Base-by-base conservation (phyloP, 2,329 filamentous ascomycete genomes). In the Macroventuria anomochaeta region DNA sequence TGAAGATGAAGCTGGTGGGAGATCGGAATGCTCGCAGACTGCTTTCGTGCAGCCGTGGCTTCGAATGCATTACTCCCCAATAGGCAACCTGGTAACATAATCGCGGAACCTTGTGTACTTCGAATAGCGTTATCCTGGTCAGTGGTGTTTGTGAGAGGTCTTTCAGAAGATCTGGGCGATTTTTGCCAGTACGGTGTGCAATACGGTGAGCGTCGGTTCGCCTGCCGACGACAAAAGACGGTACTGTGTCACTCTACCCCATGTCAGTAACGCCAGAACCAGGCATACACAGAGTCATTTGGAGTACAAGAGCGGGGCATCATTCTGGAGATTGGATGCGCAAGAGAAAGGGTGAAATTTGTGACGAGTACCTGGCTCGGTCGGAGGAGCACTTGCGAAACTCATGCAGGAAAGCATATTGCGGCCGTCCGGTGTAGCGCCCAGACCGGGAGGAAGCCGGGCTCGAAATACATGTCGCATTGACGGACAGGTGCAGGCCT, bases 31-130 rank as follows among this genome's bases (percentile, higher is more conserved):
- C 18, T n/a, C 11, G 38, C 37, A 44, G 38, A 50, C 36, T 34
- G 29, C 26, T 21, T 39, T 25, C 2, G 44, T 46, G 40, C 48
- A 28, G 47, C 49, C 31, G 34, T 46, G 46, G 52, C 33, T 42
- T 47, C 53, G 56, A 59, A 59, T 59, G 56, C 33, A 31, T 21
- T 8, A 33, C 51, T 39, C 46, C 46, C 11, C 46, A 6, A 46
- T 32, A 41, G 34, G 53, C 15, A 34, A 39, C 5, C 20, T 31
- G 25, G 47, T 46, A 36, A 32, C 43, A 36, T 28, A 21, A 15
- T 6, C 20, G 42, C 49, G 31, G 43, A 31, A 47, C 26, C 20
- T 33, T 25, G 15, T 37, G 17, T 53, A 48, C 51, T 48, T 48
- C 37, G 44, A 42, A 33, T 18, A 53, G 43, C 38, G 21, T 17